phyloP scores from a whole-genome alignment of 2,329 filamentous ascomycete genomes.

The Exophiala mesophila region DNA sequence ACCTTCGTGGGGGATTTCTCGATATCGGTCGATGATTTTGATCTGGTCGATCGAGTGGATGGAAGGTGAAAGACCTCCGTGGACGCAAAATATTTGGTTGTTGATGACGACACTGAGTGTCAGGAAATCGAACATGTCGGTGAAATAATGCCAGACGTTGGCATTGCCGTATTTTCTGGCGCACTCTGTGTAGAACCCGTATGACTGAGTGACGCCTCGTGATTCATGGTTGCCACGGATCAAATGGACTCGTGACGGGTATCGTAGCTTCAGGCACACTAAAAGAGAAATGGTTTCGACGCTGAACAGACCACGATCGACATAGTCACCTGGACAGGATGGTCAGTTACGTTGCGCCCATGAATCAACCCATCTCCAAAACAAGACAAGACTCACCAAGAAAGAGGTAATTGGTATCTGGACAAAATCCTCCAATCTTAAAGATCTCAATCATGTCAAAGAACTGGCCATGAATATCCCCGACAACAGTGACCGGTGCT shows the following conservation, averaged over 20 bases:
- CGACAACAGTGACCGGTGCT: conserved; percentile 93
- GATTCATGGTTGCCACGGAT: conserved; percentile 98
- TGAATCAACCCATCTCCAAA: background rate
- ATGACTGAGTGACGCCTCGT: conserved; percentile 94
- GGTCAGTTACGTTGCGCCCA: too few species aligned
- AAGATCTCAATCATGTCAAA: conserved; percentile 99
- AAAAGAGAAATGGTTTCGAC: conserved; percentile 98
- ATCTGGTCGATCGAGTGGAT: conserved; percentile 99
- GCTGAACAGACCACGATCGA: conserved; percentile 96
- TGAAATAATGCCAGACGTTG: conserved; percentile 99
- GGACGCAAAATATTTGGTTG: conserved; percentile 97
- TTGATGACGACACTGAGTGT: conserved; percentile 97
- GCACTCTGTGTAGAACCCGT: conserved; percentile 98
- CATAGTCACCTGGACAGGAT: conserved; percentile 71
- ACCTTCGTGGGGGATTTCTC: conserved; percentile 96
- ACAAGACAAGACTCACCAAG: conserved; percentile 66
- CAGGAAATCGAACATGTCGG: conserved; percentile 99
- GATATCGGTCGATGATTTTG: conserved; percentile 98
- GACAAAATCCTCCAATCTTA: conserved; percentile 93
- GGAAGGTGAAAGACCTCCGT: conserved; percentile 81
- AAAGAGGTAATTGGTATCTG: conserved; percentile 97
- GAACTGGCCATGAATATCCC: conserved; percentile 98
- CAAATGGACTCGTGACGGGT: conserved; percentile 89
- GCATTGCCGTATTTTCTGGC: conserved; percentile 97
- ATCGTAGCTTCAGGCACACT: conserved; percentile 93